Evolutionary conservation across 768 basidiomycete genomes (phyloP).

Genomic region (Hericium alpestre): DNA sequence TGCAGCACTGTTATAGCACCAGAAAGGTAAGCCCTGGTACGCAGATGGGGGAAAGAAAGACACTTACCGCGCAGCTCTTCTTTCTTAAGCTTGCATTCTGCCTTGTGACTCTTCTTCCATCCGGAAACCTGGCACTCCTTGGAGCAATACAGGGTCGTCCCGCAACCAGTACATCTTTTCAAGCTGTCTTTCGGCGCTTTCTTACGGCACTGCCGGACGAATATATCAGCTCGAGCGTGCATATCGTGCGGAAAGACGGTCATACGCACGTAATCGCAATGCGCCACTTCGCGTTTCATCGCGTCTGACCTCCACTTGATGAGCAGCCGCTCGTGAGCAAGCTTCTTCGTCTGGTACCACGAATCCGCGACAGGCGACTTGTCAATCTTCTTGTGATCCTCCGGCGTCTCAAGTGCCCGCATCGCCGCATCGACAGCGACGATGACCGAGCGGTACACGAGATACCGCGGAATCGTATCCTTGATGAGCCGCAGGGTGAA

Average conservation of each 20-base stretch:
- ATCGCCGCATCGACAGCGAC: constrained; percentile 22
- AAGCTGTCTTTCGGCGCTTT: constrained; percentile 25
- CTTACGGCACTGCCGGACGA: constrained; percentile 23
- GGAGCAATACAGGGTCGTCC: constrained; percentile 28
- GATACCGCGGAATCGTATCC: constrained; percentile 23
- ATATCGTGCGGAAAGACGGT: not conserved
- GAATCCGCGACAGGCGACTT: constrained; percentile 17
- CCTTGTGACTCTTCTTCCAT: constrained; percentile 29
- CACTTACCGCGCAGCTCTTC: constrained; percentile 24
- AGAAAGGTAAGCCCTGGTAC: not conserved
- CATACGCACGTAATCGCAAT: constrained; percentile 23
- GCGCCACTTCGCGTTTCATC: constrained; percentile 21
- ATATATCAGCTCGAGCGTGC: too few species aligned
- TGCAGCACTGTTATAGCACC: constrained; percentile 20
- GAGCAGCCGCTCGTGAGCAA: constrained; percentile 19
- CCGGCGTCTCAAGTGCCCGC: constrained; percentile 14
- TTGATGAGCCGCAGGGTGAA: constrained; percentile 21
- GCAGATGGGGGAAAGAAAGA: not conserved
- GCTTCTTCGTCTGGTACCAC: constrained; percentile 19
- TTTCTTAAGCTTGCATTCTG: constrained; percentile 28
- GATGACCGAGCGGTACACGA: constrained; percentile 29
- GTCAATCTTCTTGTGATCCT: constrained; percentile 11
- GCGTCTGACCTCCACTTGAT: constrained; percentile 18
- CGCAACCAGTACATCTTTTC: constrained; percentile 25
- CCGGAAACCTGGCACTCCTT: constrained; percentile 27